Conservation (phyloP, 164 flowering plant genomes). For the Hamamelis virginiana region DNA sequence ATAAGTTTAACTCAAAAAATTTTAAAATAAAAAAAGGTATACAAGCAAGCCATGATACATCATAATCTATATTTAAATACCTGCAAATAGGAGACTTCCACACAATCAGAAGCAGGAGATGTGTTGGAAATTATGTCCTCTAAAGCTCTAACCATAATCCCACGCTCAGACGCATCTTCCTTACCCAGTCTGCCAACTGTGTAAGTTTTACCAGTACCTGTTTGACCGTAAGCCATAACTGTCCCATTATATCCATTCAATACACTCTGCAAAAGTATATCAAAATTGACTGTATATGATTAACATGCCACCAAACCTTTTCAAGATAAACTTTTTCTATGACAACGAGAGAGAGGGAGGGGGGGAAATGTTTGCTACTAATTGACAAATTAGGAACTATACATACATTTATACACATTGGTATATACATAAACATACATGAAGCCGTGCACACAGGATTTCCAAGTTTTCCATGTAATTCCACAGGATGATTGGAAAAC, state of each 20-base stretch:
- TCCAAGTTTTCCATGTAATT: not conserved
- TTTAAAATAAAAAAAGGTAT: slow-evolving; percentile 4
- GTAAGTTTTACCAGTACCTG: slow-evolving; percentile 95
- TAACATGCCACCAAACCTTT: not conserved
- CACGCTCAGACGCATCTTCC: slow-evolving; percentile 85
- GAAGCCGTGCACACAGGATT: too few species aligned
- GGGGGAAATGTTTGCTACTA: not conserved
- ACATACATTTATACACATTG: too few species aligned
- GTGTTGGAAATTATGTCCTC: slow-evolving; percentile 71
- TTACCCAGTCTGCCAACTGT: slow-evolving; percentile 83
- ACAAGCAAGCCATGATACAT: not conserved
- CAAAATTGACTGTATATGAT: slow-evolving; percentile 4
- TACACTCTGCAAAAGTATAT: slow-evolving; percentile 77
- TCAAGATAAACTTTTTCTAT: not conserved
- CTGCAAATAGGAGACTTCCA: slow-evolving; percentile 87
- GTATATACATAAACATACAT: too few species aligned
- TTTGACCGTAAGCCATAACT: slow-evolving; percentile 98
- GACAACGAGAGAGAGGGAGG: not conserved
- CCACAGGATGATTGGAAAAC: not conserved
- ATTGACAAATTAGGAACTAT: too few species aligned
- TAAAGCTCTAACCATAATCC: slow-evolving; percentile 89
- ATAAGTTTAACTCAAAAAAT: not conserved
- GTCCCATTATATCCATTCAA: slow-evolving; percentile 94
- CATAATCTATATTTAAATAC: slow-evolving; percentile 29
- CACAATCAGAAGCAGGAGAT: slow-evolving; percentile 46